phyloP scores from a whole-genome alignment of 306 rosid species.

The Trifolium pratense region DNA sequence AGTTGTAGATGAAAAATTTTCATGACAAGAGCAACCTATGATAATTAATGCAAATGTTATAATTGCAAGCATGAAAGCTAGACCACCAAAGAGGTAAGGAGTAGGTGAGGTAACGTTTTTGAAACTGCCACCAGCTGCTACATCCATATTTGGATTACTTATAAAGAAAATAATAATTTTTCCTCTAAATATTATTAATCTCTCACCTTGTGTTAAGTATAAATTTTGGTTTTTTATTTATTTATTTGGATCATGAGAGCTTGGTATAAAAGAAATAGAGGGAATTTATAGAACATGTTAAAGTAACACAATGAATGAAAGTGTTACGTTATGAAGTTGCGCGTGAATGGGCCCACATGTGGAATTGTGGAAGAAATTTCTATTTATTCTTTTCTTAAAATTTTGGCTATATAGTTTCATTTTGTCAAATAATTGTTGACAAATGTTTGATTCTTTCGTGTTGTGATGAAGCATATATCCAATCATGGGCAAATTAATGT shows the following conservation, averaged over 20 bases:
- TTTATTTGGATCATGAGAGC: neutral
- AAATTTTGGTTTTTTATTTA: neutral
- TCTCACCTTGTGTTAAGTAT: neutral
- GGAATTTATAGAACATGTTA: slow-evolving; percentile 16
- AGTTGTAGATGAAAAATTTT: neutral
- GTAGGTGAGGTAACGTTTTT: slow-evolving; percentile 58
- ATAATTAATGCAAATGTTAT: slow-evolving; percentile 56
- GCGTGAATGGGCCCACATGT: slow-evolving; percentile 25
- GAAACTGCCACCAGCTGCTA: slow-evolving; percentile 39
- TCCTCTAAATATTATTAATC: neutral
- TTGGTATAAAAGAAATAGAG: neutral
- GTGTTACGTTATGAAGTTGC: neutral
- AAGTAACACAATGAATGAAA: neutral
- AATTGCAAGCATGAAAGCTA: slow-evolving; percentile 64
- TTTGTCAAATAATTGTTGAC: slow-evolving; percentile 1
- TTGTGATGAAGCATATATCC: slow-evolving; percentile 12
- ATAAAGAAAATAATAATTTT: neutral
- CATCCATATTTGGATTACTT: slow-evolving; percentile 32
- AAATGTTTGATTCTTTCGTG: slow-evolving; percentile 42
- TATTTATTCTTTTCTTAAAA: slow-evolving; percentile 42
- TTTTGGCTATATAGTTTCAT: neutral
- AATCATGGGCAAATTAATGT: slow-evolving; percentile 28
- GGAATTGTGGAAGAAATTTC: slow-evolving; percentile 34
- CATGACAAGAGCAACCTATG: slow-evolving; percentile 59
- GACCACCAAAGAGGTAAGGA: slow-evolving; percentile 66